Evolutionary conservation across 495 filamentous ascomycete species (phyloP).

Genomic region (Aspergillus bertholletiae): DNA sequence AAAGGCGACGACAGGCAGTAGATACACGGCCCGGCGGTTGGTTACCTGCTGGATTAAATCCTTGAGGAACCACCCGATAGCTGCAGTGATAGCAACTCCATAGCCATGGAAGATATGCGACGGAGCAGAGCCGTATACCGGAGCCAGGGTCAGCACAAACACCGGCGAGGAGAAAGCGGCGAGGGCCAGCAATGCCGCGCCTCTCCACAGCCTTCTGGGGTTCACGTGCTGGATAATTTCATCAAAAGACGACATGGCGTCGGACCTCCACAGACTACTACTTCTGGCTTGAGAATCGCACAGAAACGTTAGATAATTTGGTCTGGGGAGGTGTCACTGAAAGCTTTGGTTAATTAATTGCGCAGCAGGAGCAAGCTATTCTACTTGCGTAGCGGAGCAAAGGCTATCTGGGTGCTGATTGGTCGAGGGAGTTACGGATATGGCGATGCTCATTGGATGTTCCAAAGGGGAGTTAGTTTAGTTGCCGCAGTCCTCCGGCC

Average conservation of each 20-base stretch:
- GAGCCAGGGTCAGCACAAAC: slow-evolving; percentile 71
- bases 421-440: too few relatives aligned
- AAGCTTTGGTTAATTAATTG: not conserved
- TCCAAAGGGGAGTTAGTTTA: not conserved
- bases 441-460: too few relatives aligned
- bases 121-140: slow-evolving; percentile 81
- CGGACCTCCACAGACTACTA: slow-evolving; percentile 3
- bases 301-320: not conserved
- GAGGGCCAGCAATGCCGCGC: slow-evolving; percentile 54
- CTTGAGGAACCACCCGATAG: slow-evolving; percentile 60
- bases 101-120: slow-evolving; percentile 66
- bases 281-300: not conserved
- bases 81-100: slow-evolving; percentile 58
- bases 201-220: slow-evolving; percentile 26
- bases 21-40: slow-evolving; percentile 36
- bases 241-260: slow-evolving; percentile 23
- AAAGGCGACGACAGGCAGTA: slow-evolving; percentile 65
- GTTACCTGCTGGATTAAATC: slow-evolving; percentile 41
- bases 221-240: slow-evolving; percentile 28
- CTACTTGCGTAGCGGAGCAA: too few relatives aligned
- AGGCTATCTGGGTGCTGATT: too few relatives aligned
- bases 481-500: slow-evolving; percentile 24
- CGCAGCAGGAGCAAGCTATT: too few relatives aligned
- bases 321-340: not conserved
- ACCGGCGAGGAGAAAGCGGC: slow-evolving; percentile 71